phyloP scores from a whole-genome alignment of 2,329 filamentous ascomycete genomes.

The Diaporthe amygdali region DNA sequence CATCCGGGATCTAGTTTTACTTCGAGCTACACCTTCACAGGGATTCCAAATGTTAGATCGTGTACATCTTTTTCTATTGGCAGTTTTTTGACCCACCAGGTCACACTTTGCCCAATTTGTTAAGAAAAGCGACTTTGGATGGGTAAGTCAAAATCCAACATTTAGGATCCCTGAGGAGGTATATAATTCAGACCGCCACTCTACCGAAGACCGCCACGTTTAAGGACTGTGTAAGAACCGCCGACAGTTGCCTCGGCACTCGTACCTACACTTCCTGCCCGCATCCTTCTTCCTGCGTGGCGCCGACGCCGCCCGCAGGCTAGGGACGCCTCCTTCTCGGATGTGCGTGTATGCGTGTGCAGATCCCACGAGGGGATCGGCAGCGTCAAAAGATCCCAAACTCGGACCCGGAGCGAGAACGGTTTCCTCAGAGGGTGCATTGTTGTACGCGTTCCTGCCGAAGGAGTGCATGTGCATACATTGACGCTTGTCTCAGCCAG shows the following conservation, averaged over 20 bases:
- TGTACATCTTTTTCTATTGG: too few relatives aligned
- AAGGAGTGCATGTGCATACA: neutral
- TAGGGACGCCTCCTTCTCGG: neutral
- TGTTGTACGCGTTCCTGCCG: neutral
- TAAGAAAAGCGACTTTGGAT: too few relatives aligned
- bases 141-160: too few relatives aligned
- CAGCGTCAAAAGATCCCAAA: neutral
- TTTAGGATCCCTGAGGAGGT: too few relatives aligned
- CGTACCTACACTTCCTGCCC: too few relatives aligned
- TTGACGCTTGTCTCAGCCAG: neutral
- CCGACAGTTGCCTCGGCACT: neutral
- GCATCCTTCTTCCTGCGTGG: neutral
- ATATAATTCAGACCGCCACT: too few relatives aligned
- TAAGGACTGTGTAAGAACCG: neutral
- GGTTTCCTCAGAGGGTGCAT: neutral
- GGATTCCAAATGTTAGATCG: too few relatives aligned
- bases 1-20: too few relatives aligned
- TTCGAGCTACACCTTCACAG: too few relatives aligned
- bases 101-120: too few relatives aligned
- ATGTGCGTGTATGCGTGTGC: neutral
- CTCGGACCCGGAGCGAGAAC: neutral
- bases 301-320: neutral
- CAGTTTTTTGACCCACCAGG: too few relatives aligned
- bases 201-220: too few relatives aligned
- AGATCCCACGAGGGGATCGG: neutral